Conservation (phyloP, 352 stramenopile genomes). For the Globisporangium acanthophoron region DNA sequence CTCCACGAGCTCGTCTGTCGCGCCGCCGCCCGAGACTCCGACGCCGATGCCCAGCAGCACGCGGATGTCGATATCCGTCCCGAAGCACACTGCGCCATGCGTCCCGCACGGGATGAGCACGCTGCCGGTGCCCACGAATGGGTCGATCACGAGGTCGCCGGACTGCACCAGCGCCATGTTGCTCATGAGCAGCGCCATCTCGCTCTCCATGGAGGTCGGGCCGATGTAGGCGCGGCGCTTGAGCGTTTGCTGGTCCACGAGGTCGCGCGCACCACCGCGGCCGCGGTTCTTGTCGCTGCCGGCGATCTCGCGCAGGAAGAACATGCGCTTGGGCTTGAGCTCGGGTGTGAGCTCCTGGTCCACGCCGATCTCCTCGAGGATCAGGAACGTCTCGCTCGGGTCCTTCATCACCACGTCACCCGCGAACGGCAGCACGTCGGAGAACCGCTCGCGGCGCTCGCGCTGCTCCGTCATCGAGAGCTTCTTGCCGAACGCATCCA, state of each 20-base stretch:
- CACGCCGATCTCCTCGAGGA: slow-evolving; percentile 72
- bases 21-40: slow-evolving; percentile 34
- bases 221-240: slow-evolving; percentile 95
- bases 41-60: slow-evolving; percentile 91
- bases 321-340: slow-evolving; percentile 51
- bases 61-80: slow-evolving; percentile 96
- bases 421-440: slow-evolving; percentile 51
- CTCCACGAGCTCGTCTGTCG: slow-evolving; percentile 9
- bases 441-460: slow-evolving; percentile 40
- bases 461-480: slow-evolving; percentile 67
- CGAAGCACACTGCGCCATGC: slow-evolving; percentile 91
- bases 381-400: slow-evolving; percentile 59
- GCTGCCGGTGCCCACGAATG: slow-evolving; percentile 97
- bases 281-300: slow-evolving; percentile 71
- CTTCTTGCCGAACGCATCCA: slow-evolving; percentile 77
- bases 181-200: slow-evolving; percentile 96
- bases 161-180: slow-evolving; percentile 75
- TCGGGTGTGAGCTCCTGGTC: slow-evolving; percentile 29
- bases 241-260: slow-evolving; percentile 90
- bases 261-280: slow-evolving; percentile 56
- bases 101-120: slow-evolving; percentile 94
- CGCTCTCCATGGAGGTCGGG: slow-evolving; percentile 96
- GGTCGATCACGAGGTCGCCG: slow-evolving; percentile 90
- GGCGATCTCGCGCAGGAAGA: slow-evolving; percentile 64
- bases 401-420: slow-evolving; percentile 70